Evolutionary conservation across 2,329 filamentous ascomycete species (phyloP), one percentile per base, ranked within the genome.

Genomic region (Botrytis galanthina): DNA sequence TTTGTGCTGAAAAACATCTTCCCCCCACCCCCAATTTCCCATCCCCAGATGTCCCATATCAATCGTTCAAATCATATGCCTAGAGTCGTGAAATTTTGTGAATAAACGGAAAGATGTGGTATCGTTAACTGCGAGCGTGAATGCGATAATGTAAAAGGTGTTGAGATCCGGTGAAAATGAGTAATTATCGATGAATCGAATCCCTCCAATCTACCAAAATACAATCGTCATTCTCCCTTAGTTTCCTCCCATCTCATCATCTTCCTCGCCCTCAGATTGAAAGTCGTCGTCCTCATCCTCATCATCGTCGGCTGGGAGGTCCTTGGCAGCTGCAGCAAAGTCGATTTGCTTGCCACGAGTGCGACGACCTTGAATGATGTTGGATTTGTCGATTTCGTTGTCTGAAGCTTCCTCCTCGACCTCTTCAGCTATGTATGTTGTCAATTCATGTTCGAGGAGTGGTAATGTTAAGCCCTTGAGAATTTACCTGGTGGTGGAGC

Each of bases 341-440:
- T 98, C 93, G 82, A 98, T 98, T 81, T 91, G 88, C 83, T 93
- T 93, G 81, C 95, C 95, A 81, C 95, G 95, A 76, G 95, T 98
- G 83, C 96, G 95, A 79, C 91, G 89, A 76, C 91, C 88, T 74
- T 85, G 82, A 81, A 98, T 90, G 82, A 98, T 97, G 88, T 98
- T 98, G 82, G 89, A 89, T 73, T 89, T 86, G 82, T 97, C 93
- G 82, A 99, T 98, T 84, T 95, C 95, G 82, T 97, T 93, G 87
- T 97, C 89, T 83, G 93, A 92, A 80, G 93, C 88, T 74, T 93
- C 91, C 72, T 94, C 93, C 62, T 92, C 92, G 71, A 93, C 92
- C 78, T 92, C 91, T 73, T 85, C 87, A 84, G 82, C 80, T 79
- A 73, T 64, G 72, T 54, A 64, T 74, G 74, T 78, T 69, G 35